phyloP scores from a whole-genome alignment of 2,329 filamentous ascomycete species.

The Dactylellina parvicollis region DNA sequence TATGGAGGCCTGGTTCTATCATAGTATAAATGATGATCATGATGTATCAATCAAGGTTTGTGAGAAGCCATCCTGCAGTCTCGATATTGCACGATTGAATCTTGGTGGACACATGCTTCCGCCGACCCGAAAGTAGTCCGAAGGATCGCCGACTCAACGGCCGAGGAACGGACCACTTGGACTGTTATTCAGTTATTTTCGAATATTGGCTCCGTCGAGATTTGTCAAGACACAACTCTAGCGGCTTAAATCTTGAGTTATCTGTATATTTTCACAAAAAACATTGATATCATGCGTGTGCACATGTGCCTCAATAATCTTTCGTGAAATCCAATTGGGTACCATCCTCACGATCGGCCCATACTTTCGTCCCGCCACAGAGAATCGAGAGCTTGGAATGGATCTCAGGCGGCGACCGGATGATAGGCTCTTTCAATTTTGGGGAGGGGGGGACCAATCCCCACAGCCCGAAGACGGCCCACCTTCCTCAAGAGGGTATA shows the following conservation, averaged over 20 bases:
- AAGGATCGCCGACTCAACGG: background rate
- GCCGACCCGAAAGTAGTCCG: constrained; percentile 13
- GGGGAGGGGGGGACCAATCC: background rate
- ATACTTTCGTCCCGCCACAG: background rate
- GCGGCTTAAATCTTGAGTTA: constrained; percentile 3
- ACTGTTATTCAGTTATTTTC: background rate
- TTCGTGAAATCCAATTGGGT: constrained; percentile 18
- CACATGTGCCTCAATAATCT: constrained; percentile 11
- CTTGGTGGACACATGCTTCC: constrained; percentile 51
- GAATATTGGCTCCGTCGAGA: no score
- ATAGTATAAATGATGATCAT: background rate
- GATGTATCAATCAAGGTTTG: no score
- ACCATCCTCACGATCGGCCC: background rate
- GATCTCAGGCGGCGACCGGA: constrained; percentile 2
- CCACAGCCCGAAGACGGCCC: constrained; percentile 1
- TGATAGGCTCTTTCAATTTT: background rate
- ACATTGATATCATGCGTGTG: background rate
- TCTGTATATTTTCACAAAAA: background rate
- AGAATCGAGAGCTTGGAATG: background rate
- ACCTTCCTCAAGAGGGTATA: constrained; percentile 39
- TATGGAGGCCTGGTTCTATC: no score
- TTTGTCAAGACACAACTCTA: no score
- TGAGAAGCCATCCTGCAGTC: background rate
- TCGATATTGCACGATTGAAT: background rate
- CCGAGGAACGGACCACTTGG: background rate